phyloP scores from a whole-genome alignment of 176 grass and related monocot species.

The Puccinellia tenuiflora region DNA sequence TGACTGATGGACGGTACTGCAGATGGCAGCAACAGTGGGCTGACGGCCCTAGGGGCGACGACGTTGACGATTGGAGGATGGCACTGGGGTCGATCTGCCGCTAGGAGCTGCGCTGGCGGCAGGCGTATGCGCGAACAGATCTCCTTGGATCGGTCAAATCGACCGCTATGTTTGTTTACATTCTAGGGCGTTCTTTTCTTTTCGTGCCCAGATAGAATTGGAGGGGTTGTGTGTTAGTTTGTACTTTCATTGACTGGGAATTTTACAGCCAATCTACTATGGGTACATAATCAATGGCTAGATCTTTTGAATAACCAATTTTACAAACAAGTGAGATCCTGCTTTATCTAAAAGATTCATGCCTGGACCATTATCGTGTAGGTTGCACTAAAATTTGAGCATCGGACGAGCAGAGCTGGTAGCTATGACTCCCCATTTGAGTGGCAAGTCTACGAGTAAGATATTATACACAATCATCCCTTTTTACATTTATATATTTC shows the following conservation, averaged over 20 bases:
- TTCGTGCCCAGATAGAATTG: background rate
- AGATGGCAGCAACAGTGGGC: background rate
- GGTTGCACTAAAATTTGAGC: constrained; percentile 83
- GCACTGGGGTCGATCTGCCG: background rate
- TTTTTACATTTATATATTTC: background rate
- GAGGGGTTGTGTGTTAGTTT: background rate
- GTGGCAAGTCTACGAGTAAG: constrained; percentile 80
- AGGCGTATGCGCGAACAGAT: background rate
- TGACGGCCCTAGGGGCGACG: background rate
- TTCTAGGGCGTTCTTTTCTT: background rate
- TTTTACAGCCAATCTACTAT: background rate
- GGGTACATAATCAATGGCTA: background rate
- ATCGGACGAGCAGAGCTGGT: constrained; percentile 52
- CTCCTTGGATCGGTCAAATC: background rate
- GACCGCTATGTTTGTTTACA: background rate
- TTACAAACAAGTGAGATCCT: background rate
- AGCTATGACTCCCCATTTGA: constrained; percentile 65
- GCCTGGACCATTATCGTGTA: constrained; percentile 10
- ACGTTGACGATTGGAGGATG: background rate
- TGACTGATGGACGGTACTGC: background rate
- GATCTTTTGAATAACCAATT: background rate
- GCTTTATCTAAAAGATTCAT: background rate
- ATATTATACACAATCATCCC: background rate
- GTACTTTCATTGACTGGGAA: background rate
- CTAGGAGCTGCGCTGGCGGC: too few relatives aligned